These are phyloP conservation scores for Zopfia rhizophila DNA, from an alignment of 2,329 filamentous ascomycete species.

Conservation along the genomic window DNA sequence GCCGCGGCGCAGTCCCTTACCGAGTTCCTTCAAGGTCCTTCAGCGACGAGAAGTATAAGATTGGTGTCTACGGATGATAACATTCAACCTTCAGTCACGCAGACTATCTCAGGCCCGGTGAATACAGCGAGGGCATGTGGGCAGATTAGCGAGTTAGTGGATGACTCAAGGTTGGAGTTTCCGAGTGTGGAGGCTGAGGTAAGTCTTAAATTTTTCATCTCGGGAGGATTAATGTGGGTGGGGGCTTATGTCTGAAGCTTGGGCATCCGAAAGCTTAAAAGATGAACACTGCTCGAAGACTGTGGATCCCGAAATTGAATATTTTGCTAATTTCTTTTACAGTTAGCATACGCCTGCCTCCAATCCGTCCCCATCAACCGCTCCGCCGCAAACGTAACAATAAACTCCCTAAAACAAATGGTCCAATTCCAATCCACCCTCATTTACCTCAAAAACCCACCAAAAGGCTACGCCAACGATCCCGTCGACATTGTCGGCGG, in stretches of 20 bases:
- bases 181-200: conserved; percentile 45
- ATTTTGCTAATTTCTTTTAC: conserved; percentile 1
- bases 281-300: background rate
- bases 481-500: conserved; percentile 51
- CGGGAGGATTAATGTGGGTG: background rate
- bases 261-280: too few species aligned
- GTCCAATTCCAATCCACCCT: conserved; percentile 55
- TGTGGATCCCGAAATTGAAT: conserved; percentile 1
- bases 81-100: conserved; percentile 39
- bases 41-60: conserved; percentile 6
- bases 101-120: conserved; percentile 40
- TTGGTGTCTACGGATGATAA: conserved; percentile 30
- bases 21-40: conserved; percentile 23
- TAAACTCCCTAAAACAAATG: conserved; percentile 47
- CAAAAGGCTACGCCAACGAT: conserved; percentile 49
- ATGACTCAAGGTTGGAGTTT: conserved; percentile 15
- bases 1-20: conserved; percentile 26
- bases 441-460: conserved; percentile 52
- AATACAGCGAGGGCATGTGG: conserved; percentile 42
- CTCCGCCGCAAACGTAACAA: conserved; percentile 35
- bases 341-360: conserved; percentile 49
- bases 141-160: conserved; percentile 33
- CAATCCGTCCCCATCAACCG: conserved; percentile 47
- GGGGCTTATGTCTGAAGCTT: background rate
- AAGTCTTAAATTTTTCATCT: background rate